phyloP scores from a whole-genome alignment of 352 stramenopile genomes.

The Phytophthora foliorum region DNA sequence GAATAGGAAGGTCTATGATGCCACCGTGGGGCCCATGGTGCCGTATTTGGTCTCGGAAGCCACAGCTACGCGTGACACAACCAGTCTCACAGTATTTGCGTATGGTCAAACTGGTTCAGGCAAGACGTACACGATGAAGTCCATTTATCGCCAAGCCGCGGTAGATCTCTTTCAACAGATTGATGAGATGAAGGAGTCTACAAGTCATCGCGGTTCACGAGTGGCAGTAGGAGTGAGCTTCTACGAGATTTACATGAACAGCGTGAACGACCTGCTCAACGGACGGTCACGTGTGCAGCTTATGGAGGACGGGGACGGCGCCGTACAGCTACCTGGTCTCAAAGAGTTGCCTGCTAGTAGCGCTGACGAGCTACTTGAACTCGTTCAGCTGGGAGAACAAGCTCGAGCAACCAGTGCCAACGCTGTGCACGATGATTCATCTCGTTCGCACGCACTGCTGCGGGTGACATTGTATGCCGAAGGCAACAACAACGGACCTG shows the following conservation, averaged over 20 bases:
- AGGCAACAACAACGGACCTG: slow-evolving; percentile 19
- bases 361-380: slow-evolving; percentile 89
- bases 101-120: slow-evolving; percentile 97
- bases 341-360: slow-evolving; percentile 83
- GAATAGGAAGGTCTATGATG: slow-evolving; percentile 93
- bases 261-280: slow-evolving; percentile 96
- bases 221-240: slow-evolving; percentile 92
- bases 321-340: slow-evolving; percentile 94
- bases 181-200: slow-evolving; percentile 18
- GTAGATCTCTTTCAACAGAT: slow-evolving; percentile 69
- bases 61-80: slow-evolving; percentile 30
- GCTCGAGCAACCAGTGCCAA: slow-evolving; percentile 95
- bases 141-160: slow-evolving; percentile 71
- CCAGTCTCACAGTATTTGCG: slow-evolving; percentile 94
- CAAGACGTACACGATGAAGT: slow-evolving; percentile 96
- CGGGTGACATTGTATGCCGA: slow-evolving; percentile 79
- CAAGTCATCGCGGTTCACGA: slow-evolving; percentile 21
- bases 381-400: slow-evolving; percentile 91
- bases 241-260: slow-evolving; percentile 98
- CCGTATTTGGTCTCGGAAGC: slow-evolving; percentile 48
- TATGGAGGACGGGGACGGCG: slow-evolving; percentile 93
- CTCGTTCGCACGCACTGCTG: slow-evolving; percentile 93
- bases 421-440: slow-evolving; percentile 94
- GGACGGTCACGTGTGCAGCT: slow-evolving; percentile 88
- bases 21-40: slow-evolving; percentile 67